A percentile compares a stretch with the other conserved stretches of the same genome.
Conservation (phyloP, 108 stramenopile species). For the Parmales sp. region DNA sequence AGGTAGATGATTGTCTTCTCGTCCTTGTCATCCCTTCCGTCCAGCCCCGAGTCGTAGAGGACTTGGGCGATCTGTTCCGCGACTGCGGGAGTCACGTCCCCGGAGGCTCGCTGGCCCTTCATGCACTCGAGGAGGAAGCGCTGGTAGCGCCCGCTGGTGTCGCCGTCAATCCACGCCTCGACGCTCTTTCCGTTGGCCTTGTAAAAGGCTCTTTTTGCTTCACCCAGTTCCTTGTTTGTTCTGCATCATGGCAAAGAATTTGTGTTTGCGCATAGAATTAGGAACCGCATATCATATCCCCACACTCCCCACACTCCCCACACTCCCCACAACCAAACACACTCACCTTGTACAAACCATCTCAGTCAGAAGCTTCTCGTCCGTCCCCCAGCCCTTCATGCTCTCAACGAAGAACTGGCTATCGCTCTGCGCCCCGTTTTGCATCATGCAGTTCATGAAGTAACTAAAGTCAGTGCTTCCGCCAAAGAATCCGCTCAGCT, state of each 20-base stretch:
- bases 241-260: no score
- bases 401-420: slow-evolving; percentile 11
- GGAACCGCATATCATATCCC: no score
- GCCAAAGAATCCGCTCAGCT: slow-evolving; percentile 9
- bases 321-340: no score
- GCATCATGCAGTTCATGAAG: slow-evolving; percentile 3
- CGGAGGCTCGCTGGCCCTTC: slow-evolving; percentile 7
- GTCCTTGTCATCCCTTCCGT: neutral
- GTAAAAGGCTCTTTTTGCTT: slow-evolving; percentile 2
- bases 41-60: neutral
- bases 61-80: neutral
- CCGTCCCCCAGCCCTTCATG: slow-evolving; percentile 14
- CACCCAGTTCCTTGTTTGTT: neutral
- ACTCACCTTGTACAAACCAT: slow-evolving; percentile 8
- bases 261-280: no score
- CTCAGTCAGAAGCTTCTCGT: slow-evolving; percentile 10
- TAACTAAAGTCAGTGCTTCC: neutral
- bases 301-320: no score
- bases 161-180: slow-evolving; percentile 2
- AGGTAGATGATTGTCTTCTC: neutral
- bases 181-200: slow-evolving; percentile 3
- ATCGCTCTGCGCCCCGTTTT: neutral
- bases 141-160: neutral
- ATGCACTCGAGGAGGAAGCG: slow-evolving; percentile 3
- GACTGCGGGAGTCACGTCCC: neutral